Conservation (phyloP, 2,329 filamentous ascomycete species). For the Aplosporella prunicola region DNA sequence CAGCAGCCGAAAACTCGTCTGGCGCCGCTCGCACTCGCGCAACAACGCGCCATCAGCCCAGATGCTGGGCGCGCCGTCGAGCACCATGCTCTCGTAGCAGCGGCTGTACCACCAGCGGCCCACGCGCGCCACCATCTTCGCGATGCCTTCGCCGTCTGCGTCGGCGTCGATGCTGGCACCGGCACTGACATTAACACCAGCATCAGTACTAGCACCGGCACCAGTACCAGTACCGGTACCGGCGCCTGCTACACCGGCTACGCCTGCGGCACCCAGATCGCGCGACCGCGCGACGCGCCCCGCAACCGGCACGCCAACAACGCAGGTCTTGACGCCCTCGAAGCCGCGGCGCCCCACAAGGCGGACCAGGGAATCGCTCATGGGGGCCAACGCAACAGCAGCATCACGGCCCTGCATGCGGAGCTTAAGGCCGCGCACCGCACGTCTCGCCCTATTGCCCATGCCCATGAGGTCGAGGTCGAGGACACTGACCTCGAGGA, state of each 20-base stretch:
- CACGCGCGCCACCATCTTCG: slow-evolving; percentile 83
- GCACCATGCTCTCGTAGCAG: slow-evolving; percentile 63
- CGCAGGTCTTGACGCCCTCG: slow-evolving; percentile 61
- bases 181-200: too few species aligned
- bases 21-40: slow-evolving; percentile 74
- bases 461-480: slow-evolving; percentile 77
- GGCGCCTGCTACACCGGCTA: too few species aligned
- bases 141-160: slow-evolving; percentile 70
- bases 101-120: slow-evolving; percentile 94
- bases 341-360: slow-evolving; percentile 62
- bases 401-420: slow-evolving; percentile 53
- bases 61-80: slow-evolving; percentile 49
- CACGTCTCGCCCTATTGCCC: slow-evolving; percentile 60
- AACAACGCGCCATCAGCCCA: slow-evolving; percentile 70
- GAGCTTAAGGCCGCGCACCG: slow-evolving; percentile 63
- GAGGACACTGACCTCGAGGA: slow-evolving; percentile 68
- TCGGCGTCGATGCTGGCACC: slow-evolving; percentile 11
- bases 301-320: slow-evolving; percentile 66
- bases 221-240: too few species aligned
- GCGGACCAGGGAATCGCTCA: slow-evolving; percentile 45
- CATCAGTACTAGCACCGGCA: too few species aligned
- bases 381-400: slow-evolving; percentile 48
- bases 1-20: slow-evolving; percentile 80
- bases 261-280: slow-evolving; percentile 16
- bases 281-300: slow-evolving; percentile 32